Base-by-base conservation (phyloP, 495 filamentous ascomycete species). In the Penicillium ucsense region DNA sequence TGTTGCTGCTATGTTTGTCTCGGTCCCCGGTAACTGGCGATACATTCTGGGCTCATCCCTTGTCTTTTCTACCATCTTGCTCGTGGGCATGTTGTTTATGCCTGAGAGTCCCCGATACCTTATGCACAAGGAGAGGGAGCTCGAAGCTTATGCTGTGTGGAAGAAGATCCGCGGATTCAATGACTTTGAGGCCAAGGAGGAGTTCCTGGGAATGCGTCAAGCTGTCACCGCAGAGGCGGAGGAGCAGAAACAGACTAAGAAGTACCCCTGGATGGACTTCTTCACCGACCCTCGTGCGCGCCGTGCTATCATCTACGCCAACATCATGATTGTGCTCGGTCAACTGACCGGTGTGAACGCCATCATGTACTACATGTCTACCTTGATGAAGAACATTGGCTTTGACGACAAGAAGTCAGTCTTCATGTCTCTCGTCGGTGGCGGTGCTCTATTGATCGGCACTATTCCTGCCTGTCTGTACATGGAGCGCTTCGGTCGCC, bases 31-130 rank as follows among this genome's bases (percentile, higher is more conserved):
- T 45, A 79, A 76, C 66, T 83, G 80, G 80, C 70, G 79, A 30
- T 83, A 76, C 51, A 82, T 82, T 47, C 72, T 82, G n/a, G 80
- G 80, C 5, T 79, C 76, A 3, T 81, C 78, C 0, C 64, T 82
- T n/a, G 54, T 82, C 45, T 82, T 82, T 60, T 80, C 77, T 3
- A 81, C 78, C 31, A 77, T 82, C 56, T 74, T 80, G 60, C 51
- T 76, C 6, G 62, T 71, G 8, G 77, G 76, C 43, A 79, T 80
- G 73, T 49, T 79, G n/a, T 79, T 79, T 62, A 70, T 79, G 48
- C 77, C 78, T 12, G 78, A 80, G 50, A 70, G 63, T 8, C 77
- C 78, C 5, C 75, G 78, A 40, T 81, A 67, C 55, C 61, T 79
- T 31, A 77, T 81, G 73, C 73, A 76, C 67, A 78, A 77, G 56